Base-by-base conservation (phyloP, 1,284 basidiomycete species). In the Coriolopsis trogii region DNA sequence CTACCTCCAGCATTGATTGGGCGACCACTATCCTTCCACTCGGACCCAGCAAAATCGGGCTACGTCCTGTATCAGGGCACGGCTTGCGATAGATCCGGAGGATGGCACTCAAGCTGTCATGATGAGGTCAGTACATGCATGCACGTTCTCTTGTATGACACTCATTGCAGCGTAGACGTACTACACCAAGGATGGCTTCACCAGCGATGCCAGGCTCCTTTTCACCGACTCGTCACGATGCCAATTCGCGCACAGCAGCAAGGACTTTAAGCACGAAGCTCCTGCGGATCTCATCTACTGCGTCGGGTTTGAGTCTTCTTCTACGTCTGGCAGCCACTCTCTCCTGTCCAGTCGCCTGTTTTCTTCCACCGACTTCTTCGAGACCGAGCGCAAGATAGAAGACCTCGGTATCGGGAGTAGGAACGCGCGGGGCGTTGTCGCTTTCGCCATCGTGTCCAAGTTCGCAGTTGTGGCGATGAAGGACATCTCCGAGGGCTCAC, bases 391-490 rank as follows among this genome's bases (percentile, higher is more conserved):
- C 40, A 77, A 78, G 29, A 76, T 89, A 40, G 91, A 95, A 61
- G 90, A 94, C 61, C 77, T 97, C 3, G 91, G 94, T 1, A 91
- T 89, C 20, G 84, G 89, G n/a, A n/a, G n/a, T 4, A 92, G 87
- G 71, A 84, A 87, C 52, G 89, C 93, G 0, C 84, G 82, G 20
- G 95, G 95, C 1, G 84, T 98, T 15, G 78, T 91, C 2, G 95
- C 93, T 0, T 82, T 97, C 50, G 95, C 95, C 0, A 90, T 95
- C 45, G 91, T 96, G 6, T 87, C 85, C 70, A 93, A 94, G 66
- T 98, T 89, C 64, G 88, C 92, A 12, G 89, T 97, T 5, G 93
- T 91, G 2, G 95, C 94, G 0, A 63, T 96, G 57, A 88, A 84
- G 67, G 89, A 90, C 59, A 55, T 85, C 15, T 68, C 73, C 5